Evolutionary conservation across 108 stramenopile species (phyloP).

Genomic region (Skeletonema potamos): DNA sequence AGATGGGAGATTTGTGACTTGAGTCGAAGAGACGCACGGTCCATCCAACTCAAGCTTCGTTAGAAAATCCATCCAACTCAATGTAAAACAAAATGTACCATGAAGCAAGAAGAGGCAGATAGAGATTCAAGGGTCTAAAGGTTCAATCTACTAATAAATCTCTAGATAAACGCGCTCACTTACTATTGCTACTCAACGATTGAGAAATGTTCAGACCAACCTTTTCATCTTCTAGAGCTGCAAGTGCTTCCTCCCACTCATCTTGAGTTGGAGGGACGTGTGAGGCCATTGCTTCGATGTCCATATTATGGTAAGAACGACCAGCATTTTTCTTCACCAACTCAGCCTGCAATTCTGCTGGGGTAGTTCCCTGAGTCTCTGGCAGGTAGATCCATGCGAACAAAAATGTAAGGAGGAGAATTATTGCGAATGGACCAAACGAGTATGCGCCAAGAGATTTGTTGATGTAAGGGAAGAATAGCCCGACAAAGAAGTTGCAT

Average conservation of each 20-base stretch:
- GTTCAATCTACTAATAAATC: not conserved
- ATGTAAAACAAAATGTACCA: no score
- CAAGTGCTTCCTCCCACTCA: conserved; percentile 44
- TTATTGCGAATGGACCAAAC: conserved; percentile 82
- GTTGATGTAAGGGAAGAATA: conserved; percentile 89
- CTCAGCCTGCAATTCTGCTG: conserved; percentile 70
- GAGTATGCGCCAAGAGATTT: conserved; percentile 64
- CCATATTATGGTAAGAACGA: conserved; percentile 71
- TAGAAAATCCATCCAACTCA: no score
- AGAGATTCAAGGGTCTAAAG: no score
- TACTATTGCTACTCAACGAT: not conserved
- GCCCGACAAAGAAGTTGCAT: conserved; percentile 89
- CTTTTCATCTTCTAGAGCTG: conserved; percentile 10
- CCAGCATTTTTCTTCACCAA: conserved; percentile 65
- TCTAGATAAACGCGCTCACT: not conserved
- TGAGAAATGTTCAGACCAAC: not conserved
- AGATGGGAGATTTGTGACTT: no score
- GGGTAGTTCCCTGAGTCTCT: conserved; percentile 86
- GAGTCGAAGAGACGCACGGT: no score
- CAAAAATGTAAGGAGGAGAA: conserved; percentile 54
- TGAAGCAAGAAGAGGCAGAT: no score
- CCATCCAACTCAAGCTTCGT: no score
- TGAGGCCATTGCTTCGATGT: conserved; percentile 36
- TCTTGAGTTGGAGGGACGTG: conserved; percentile 30
- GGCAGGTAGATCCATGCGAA: conserved; percentile 71